Base-by-base conservation (phyloP, 805 yeast species). In the Jamesozyma rosinii region DNA sequence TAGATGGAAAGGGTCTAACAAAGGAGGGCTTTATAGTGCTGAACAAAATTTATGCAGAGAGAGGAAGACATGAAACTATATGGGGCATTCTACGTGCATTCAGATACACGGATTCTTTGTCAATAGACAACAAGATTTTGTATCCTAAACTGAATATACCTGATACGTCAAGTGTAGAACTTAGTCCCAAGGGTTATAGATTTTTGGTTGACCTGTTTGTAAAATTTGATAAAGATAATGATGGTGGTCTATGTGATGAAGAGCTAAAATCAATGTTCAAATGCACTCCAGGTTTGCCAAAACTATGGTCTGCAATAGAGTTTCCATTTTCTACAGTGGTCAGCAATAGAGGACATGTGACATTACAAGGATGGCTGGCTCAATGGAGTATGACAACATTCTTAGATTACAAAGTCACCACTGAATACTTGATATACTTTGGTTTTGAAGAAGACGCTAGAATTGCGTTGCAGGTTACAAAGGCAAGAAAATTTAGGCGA, bases 321-420 rank as follows among this genome's bases (percentile, higher is more conserved):
- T 92, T 92, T 57, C 99, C 99, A 0, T 69, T 74, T 21, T 77
- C 95, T 1, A 85, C 95, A 10, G 95, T 90, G 1, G 76, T 95
- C 42, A 89, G 88, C 58, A 96, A 88, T 50, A 81, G 79, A 49
- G 97, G 95, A 0, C 75, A 79, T 58, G 88, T 92, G 3, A 87
- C 97, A 0, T 64, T 92, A 22, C 98, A 94, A 65, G 98, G 99
- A 2, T 92, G 99, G 99, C 66, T 92, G 32, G 98, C 98, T 0
- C 97, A 90, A 56, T 92, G 99, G 99, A 82, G 90, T 53, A 83
- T 92, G 84, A 87, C 96, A 0, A 90, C 97, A 0, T 88, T 78
- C 51, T 66, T 92, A 26, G 95, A 89, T 53, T 78, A 83, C 57
- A 78, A 74, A 52, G 81, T 87, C 0, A 88, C 97, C 0, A 71